A percentile compares a stretch with the other conserved stretches of the same genome.
Conservation (phyloP, 257 asterid species). For the Scutellaria baicalensis region DNA sequence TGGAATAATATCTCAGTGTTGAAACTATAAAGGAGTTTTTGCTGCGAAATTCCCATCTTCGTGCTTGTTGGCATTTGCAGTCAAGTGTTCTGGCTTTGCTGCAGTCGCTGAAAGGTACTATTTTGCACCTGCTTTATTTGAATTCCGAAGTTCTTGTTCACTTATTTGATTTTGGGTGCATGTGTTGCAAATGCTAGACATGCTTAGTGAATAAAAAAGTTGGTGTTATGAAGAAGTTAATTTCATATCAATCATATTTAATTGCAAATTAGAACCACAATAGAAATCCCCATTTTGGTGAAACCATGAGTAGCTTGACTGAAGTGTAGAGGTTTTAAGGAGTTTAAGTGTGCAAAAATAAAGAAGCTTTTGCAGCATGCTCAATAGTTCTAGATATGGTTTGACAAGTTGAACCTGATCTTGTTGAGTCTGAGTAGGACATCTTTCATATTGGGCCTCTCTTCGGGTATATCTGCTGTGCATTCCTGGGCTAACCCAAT, state of each 20-base stretch:
- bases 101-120: constrained; percentile 96
- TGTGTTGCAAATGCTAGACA: not conserved
- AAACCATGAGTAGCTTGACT: not conserved
- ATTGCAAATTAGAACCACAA: not conserved
- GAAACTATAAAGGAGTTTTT: constrained; percentile 97
- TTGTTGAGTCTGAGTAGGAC: not conserved
- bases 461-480: not conserved
- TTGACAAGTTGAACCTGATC: not conserved
- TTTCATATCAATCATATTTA: not conserved
- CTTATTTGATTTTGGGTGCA: too few species aligned
- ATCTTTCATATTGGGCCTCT: not conserved
- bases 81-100: not conserved
- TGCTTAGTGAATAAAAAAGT: not conserved
- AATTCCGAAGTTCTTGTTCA: not conserved
- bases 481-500: not conserved
- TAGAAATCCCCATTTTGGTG: not conserved
- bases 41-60: constrained; percentile 90
- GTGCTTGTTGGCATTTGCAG: constrained; percentile 31
- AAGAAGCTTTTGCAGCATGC: not conserved
- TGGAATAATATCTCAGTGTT: constrained; percentile 97
- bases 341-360: too few species aligned
- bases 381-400: not conserved
- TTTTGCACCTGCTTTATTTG: constrained; percentile 22
- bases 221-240: too few species aligned
- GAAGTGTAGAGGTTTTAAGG: too few species aligned